Percentiles rank a stretch among this genome's conserved stretches.
phyloP scores from a whole-genome alignment of 179 eudicot species.

The Amaranthus tricolor region DNA sequence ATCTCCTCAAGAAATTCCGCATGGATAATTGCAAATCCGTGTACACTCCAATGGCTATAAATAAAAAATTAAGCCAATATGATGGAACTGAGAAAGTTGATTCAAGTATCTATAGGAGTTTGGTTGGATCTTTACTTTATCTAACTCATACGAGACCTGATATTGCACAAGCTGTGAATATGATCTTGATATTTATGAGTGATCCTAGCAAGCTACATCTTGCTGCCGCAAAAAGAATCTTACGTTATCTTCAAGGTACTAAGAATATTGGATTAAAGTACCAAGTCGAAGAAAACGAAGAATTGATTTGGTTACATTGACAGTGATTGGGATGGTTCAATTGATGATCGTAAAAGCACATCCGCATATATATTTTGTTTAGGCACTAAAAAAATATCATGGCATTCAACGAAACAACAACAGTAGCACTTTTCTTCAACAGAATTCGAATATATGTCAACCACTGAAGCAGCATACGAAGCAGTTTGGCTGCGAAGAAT shows the following conservation, averaged over 20 bases:
- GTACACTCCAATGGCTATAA: slow-evolving; percentile 7
- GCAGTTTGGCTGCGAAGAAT: slow-evolving; percentile 20
- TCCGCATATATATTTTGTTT: background rate
- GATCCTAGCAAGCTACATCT: slow-evolving; percentile 14
- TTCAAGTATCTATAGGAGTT: slow-evolving; percentile 7
- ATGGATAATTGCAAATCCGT: slow-evolving; percentile 20
- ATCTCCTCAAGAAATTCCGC: slow-evolving; percentile 11
- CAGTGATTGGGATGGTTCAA: background rate
- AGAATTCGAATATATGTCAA: slow-evolving; percentile 22
- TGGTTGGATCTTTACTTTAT: slow-evolving; percentile 19
- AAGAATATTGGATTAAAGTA: slow-evolving; percentile 15
- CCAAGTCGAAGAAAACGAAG: background rate
- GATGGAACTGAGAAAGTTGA: background rate
- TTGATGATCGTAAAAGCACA: background rate
- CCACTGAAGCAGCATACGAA: slow-evolving; percentile 17
- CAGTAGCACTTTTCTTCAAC: slow-evolving; percentile 7
- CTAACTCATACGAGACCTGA: slow-evolving; percentile 21
- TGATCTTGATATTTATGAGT: background rate
- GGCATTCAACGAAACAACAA: slow-evolving; percentile 14
- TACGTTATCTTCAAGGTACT: slow-evolving; percentile 16
- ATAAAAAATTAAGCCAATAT: slow-evolving; percentile 3
- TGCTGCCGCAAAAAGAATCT: slow-evolving; percentile 21
- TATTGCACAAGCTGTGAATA: background rate
- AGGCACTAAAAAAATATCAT: background rate
- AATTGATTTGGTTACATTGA: background rate